phyloP scores from a whole-genome alignment of 768 basidiomycete species.

The Daedaleopsis nitida region DNA sequence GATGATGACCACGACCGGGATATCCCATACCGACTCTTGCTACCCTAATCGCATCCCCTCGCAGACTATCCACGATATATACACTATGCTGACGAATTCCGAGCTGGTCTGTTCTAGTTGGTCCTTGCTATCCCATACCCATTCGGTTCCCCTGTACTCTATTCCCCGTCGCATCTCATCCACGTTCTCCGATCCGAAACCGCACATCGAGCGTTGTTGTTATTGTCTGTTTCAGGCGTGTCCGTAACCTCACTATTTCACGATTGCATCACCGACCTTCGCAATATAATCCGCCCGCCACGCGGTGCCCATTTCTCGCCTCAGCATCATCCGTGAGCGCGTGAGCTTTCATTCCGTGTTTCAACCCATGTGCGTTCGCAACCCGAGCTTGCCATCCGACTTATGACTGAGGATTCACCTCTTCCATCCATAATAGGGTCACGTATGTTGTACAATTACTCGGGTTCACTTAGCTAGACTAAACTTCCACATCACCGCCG shows the following conservation, averaged over 20 bases:
- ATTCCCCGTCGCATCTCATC: slow-evolving; percentile 23
- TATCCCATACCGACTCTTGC: slow-evolving; percentile 18
- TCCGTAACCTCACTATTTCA: slow-evolving; percentile 18
- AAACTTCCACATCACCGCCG: slow-evolving; percentile 54
- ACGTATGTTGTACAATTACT: slow-evolving; percentile 4
- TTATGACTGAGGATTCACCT: no score
- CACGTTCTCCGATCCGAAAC: slow-evolving; percentile 8
- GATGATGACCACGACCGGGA: slow-evolving; percentile 20
- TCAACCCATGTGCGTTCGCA: no score
- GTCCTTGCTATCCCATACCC: slow-evolving; percentile 30
- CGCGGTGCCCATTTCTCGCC: slow-evolving; percentile 1
- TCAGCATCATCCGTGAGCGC: neutral
- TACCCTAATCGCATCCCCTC: slow-evolving; percentile 25
- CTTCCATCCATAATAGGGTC: neutral
- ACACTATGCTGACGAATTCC: slow-evolving; percentile 29
- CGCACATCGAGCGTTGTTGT: slow-evolving; percentile 23
- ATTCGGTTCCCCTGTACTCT: slow-evolving; percentile 26
- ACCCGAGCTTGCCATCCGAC: no score
- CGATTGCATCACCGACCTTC: slow-evolving; percentile 21
- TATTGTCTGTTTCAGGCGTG: slow-evolving; percentile 12
- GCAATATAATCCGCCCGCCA: slow-evolving; percentile 25
- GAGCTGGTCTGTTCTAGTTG: slow-evolving; percentile 29
- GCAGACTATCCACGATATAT: slow-evolving; percentile 32
- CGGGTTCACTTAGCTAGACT: neutral
- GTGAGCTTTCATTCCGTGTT: no score